Conservation (phyloP, 1,284 basidiomycete genomes). For the Exobasidium rhododendri region DNA sequence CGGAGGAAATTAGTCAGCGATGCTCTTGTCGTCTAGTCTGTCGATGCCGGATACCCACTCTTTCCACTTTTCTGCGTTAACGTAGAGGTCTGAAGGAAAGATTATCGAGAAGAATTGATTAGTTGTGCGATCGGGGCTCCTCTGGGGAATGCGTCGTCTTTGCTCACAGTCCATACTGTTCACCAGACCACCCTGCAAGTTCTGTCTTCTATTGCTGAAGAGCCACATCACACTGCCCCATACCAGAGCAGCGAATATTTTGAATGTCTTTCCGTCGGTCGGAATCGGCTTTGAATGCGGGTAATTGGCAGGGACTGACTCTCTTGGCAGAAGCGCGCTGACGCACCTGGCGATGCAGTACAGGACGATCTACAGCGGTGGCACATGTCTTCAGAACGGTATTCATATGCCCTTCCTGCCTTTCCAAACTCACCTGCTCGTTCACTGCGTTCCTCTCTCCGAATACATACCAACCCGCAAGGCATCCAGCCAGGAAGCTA, state of each 20-base stretch:
- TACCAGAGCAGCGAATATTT: conserved; percentile 78
- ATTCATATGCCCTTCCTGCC: background rate
- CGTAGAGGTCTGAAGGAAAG: conserved; percentile 43
- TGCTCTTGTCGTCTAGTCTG: too few species aligned
- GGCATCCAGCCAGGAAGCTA: conserved; percentile 85
- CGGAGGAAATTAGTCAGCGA: background rate
- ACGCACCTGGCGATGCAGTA: conserved; percentile 60
- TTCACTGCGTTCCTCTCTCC: conserved; percentile 94
- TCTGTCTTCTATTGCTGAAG: conserved; percentile 79
- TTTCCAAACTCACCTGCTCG: conserved; percentile 73
- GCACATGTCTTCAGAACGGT: too few species aligned
- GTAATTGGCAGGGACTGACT: conserved; percentile 37
- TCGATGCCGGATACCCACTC: conserved; percentile 32
- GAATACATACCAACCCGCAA: conserved; percentile 90
- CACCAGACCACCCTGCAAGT: conserved; percentile 84
- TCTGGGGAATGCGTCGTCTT: too few species aligned
- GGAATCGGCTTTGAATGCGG: conserved; percentile 48
- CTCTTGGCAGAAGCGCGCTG: conserved; percentile 47
- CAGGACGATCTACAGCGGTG: conserved; percentile 95
- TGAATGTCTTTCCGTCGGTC: conserved; percentile 70
- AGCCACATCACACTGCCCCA: conserved; percentile 99
- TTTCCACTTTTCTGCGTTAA: conserved; percentile 53
- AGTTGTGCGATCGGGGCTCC: too few species aligned
- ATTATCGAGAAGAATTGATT: background rate
- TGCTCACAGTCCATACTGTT: conserved; percentile 58